Base-by-base conservation (phyloP, 2,329 filamentous ascomycete genomes). In the Albifimbria verrucaria region DNA sequence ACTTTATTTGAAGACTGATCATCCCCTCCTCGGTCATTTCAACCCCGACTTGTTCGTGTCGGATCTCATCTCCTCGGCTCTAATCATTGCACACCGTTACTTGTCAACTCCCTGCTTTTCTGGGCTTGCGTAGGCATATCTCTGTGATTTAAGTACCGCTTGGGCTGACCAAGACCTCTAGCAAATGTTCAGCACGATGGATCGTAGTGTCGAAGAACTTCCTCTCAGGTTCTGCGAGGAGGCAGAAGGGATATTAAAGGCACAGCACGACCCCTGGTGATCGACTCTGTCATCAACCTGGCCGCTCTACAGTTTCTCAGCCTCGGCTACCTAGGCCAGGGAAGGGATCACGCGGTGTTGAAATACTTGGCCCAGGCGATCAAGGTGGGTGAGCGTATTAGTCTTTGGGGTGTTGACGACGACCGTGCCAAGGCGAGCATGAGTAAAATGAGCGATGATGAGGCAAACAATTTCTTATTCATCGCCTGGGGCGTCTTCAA, bases 11-110 rank as follows among this genome's bases (percentile, higher is more conserved):
- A 57, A 63, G 49, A 73, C 70, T 2, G 71, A 75, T 12, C 68
- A 73, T 50, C 70, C 72, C 0, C 58, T 75, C 1, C 54, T 75
- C 12, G 69, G 68, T 2, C 51, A 63, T 1, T 75, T 75, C 48
- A 63, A 72, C 22, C 59, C 72, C 0, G 18, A 60, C 20, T 52
- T 70, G 1, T 72, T 75, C 48, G 53, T 74, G 24, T 45, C 55
- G 6, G 69, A 74, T 50, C 58, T 75, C 3, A 53, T 72, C 7
- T 17, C 54, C 55, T 3, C 53, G 50, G 23, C 32, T 49, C 1
- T 49, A 53, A 1, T 62, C n/a, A 63, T 44, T 72, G 70, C 43
- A 71, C 66, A 4, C 54, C 55, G 2, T 60, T 72, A 17, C 57
- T 74, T 1, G 66, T 73, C 2, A 65, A 67, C 43, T 56, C 69